Base-by-base conservation (phyloP, 306 rosid genomes). In the Pyrus communis region DNA sequence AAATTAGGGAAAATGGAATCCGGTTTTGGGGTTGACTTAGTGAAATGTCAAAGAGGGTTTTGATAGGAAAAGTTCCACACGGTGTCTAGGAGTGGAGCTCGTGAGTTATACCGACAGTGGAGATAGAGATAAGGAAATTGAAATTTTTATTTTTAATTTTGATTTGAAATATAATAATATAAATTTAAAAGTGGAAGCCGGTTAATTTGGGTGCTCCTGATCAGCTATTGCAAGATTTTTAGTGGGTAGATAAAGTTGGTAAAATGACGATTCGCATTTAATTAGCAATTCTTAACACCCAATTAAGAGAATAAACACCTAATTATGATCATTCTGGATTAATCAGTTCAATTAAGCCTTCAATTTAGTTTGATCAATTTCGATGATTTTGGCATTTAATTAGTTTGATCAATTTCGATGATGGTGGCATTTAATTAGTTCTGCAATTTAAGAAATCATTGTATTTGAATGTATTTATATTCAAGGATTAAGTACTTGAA, bases 31-130 rank as follows among this genome's bases (percentile, higher is more conserved):
- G 89, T 87, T 87, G 91, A 87, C 91, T 42, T 35, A 0, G 0
- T 0, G 14, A 11, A 79, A 78, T 83, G 91, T 87, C 91, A 87
- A 87, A 87, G 81, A 58, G 62, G 73, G 80, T 40, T 82, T 82
- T 75, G 77, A 71, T 65, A 59, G 57, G 61, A 38, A 45, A 57
- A 62, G 30, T 63, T 74, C 74, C 86, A 87, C 86, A 79, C 91
- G 86, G 89, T 70, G 86, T 73, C 71, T 77, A 4, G 64, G 74
- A 75, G 79, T 75, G 85, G 77, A 35, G 73, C 86, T 83, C 81
- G 86, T 72, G 81, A 78, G 83, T 63, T 83, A 33, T 87, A 75
- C 88, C 87, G 86, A 87, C 90, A 84, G 80, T 79, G 76, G 74
- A 59, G 68, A 45, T 12, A 35, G 52, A 60, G 35, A 60, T 45